Evolutionary conservation across 1,284 basidiomycete genomes (phyloP).

Genomic region (Tilletia caries): DNA sequence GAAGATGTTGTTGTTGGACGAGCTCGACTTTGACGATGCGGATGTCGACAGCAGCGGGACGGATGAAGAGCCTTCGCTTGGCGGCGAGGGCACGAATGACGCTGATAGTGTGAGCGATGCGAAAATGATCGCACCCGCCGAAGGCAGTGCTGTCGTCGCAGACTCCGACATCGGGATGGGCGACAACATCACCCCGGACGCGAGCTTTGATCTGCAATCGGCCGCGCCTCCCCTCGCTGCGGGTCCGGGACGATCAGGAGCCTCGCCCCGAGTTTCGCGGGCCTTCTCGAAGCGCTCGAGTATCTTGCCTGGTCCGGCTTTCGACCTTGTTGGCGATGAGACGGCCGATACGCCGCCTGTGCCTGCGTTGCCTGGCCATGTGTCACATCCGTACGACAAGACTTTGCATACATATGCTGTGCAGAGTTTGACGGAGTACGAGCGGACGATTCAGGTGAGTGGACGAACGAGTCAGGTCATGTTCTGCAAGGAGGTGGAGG

Average conservation of each 20-base stretch:
- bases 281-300: conserved; percentile 42
- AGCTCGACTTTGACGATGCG: conserved; percentile 28
- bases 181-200: conserved; percentile 34
- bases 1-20: conserved; percentile 22
- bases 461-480: too few relatives aligned
- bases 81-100: conserved; percentile 1
- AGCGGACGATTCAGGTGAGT: conserved; percentile 39
- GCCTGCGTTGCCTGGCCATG: conserved; percentile 27
- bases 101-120: conserved; percentile 11
- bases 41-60: conserved; percentile 24
- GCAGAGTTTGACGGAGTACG: conserved; percentile 44
- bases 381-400: conserved; percentile 32
- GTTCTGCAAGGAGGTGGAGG: too few relatives aligned
- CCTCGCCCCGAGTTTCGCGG: conserved; percentile 32
- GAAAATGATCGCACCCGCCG: background rate
- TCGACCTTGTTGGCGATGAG: conserved; percentile 34
- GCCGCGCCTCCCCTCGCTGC: conserved; percentile 16
- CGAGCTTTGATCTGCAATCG: conserved; percentile 45
- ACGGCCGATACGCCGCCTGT: conserved; percentile 27
- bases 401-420: conserved; percentile 45
- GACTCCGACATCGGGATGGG: conserved; percentile 1
- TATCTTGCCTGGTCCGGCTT: conserved; percentile 42
- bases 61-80: background rate
- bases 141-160: background rate
- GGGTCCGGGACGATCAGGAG: background rate